Conservation (phyloP, 176 grass and related monocot species). For the Luzula sylvatica region DNA sequence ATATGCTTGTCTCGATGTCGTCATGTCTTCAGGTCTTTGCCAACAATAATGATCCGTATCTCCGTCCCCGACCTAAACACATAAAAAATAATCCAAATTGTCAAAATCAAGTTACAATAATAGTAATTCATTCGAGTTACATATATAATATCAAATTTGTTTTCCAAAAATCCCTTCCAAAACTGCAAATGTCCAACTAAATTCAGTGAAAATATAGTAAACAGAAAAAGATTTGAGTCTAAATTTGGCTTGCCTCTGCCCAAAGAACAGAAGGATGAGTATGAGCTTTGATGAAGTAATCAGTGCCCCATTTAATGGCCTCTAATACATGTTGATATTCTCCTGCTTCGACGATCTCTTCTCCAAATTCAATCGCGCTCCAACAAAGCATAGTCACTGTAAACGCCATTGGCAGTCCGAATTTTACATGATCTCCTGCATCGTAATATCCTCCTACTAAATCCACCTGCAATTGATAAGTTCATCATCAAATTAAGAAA, state of each 20-base stretch:
- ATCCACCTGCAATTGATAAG: constrained; percentile 31
- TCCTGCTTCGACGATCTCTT: constrained; percentile 40
- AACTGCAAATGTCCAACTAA: not conserved
- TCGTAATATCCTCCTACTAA: constrained; percentile 85
- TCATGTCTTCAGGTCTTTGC: constrained; percentile 95
- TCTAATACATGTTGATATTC: constrained; percentile 57
- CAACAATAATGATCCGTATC: constrained; percentile 96
- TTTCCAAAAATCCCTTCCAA: not conserved
- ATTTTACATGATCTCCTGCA: constrained; percentile 92
- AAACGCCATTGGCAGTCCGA: constrained; percentile 93
- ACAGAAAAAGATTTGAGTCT: not conserved
- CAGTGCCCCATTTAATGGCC: constrained; percentile 93
- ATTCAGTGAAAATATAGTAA: not conserved
- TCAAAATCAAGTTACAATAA: not conserved
- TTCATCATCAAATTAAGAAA: constrained; percentile 2
- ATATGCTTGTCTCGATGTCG: constrained; percentile 82
- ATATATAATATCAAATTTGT: too few species aligned
- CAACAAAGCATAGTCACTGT: constrained; percentile 86
- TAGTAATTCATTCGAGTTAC: not conserved
- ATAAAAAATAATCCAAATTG: not conserved
- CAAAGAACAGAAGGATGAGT: constrained; percentile 75
- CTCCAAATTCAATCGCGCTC: constrained; percentile 64
- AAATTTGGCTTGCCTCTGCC: constrained; percentile 49
- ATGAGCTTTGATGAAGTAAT: constrained; percentile 96
- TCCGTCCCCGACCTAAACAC: constrained; percentile 72